phyloP scores from a whole-genome alignment of 192 early-diverging fungal species.

The Coemansia javaensis region DNA sequence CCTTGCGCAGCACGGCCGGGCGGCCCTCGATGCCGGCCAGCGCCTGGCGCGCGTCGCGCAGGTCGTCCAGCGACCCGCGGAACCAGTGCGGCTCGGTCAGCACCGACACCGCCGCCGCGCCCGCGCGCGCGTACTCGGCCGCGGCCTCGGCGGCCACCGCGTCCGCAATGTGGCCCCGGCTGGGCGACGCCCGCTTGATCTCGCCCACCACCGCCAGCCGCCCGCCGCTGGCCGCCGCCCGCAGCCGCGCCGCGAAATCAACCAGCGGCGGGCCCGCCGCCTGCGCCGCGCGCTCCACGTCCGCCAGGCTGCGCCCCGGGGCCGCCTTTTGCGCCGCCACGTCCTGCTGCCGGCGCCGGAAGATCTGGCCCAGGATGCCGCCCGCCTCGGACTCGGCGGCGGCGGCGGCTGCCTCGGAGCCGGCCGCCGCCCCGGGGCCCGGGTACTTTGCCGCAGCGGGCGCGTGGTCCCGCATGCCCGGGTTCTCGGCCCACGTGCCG shows the following conservation, averaged over 20 bases:
- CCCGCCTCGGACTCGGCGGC: too few relatives aligned
- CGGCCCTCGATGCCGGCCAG: constrained; percentile 61
- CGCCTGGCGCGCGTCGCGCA: constrained; percentile 77
- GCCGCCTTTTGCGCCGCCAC: constrained; percentile 61
- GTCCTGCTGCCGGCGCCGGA: constrained; percentile 75
- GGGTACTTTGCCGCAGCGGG: constrained; percentile 23
- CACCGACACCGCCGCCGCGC: constrained; percentile 92
- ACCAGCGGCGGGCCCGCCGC: constrained; percentile 71
- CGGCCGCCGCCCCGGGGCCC: neutral
- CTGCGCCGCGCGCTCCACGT: constrained; percentile 65
- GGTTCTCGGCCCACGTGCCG: constrained; percentile 79
- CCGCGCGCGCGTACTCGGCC: constrained; percentile 77
- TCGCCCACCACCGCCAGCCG: constrained; percentile 86
- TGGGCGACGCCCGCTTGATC: constrained; percentile 96
- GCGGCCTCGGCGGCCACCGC: constrained; percentile 89
- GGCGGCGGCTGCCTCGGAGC: neutral
- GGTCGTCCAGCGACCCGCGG: constrained; percentile 88
- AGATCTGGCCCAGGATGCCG: constrained; percentile 78
- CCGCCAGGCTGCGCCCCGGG: constrained; percentile 67
- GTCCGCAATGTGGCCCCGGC: constrained; percentile 84
- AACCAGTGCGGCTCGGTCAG: constrained; percentile 99
- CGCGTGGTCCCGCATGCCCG: constrained; percentile 17
- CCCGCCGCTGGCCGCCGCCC: constrained; percentile 1
- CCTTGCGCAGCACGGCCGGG: constrained; percentile 94
- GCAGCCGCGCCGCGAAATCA: constrained; percentile 72